Conservation (phyloP, 73 alveolate species). For the Diophrys sp. region DNA sequence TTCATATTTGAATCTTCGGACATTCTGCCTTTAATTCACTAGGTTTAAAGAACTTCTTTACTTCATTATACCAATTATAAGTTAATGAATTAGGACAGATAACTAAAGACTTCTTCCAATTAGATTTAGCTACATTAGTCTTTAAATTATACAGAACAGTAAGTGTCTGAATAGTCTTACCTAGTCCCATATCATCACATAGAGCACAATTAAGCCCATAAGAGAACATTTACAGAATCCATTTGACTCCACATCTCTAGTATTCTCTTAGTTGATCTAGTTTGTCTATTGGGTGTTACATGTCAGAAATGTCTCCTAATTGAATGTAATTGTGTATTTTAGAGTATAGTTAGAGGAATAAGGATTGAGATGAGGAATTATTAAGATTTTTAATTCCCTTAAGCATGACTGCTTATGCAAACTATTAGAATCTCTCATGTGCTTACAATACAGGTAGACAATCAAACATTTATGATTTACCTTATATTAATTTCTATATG, state of each 20-base stretch:
- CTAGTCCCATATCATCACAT: conserved; percentile 99
- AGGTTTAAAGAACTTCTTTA: conserved; percentile 83
- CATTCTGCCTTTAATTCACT: conserved; percentile 67
- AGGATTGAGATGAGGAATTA: background rate
- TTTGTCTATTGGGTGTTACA: background rate
- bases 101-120: conserved; percentile 61
- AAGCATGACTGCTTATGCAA: background rate
- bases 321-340: background rate
- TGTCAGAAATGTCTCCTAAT: background rate
- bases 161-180: conserved; percentile 90
- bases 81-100: conserved; percentile 95
- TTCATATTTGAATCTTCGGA: conserved; percentile 36
- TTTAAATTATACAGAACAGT: conserved; percentile 72
- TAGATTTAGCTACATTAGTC: background rate
- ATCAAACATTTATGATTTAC: background rate
- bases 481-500: background rate
- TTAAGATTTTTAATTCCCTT: background rate
- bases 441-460: background rate
- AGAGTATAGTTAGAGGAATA: background rate
- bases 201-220: conserved; percentile 94
- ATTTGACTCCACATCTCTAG: conserved; percentile 92
- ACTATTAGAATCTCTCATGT: background rate
- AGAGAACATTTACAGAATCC: conserved; percentile 92
- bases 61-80: conserved; percentile 94
- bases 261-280: conserved; percentile 81